phyloP scores from a whole-genome alignment of 495 filamentous ascomycete genomes.

The Hypoxylon cercidicola region DNA sequence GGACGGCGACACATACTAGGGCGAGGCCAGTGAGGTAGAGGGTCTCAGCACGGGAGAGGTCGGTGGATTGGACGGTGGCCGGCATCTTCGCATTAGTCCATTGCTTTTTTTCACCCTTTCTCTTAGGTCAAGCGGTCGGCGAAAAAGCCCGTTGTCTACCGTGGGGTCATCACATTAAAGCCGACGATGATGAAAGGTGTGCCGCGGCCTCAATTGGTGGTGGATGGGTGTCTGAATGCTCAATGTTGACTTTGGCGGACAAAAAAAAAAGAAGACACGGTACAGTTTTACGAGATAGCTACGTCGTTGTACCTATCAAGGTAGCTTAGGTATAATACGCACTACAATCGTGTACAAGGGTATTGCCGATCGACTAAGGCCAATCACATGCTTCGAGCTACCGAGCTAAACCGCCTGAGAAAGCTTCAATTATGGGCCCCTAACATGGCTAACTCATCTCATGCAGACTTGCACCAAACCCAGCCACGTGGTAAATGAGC shows the following conservation, averaged over 20 bases:
- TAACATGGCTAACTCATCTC: neutral
- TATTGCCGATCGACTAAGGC: neutral
- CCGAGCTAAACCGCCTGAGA: slow-evolving; percentile 3
- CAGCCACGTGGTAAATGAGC: neutral
- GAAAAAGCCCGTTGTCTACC: slow-evolving; percentile 19
- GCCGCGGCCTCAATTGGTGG: slow-evolving; percentile 33
- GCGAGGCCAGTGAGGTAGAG: slow-evolving; percentile 75
- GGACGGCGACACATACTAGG: slow-evolving; percentile 74
- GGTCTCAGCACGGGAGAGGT: slow-evolving; percentile 74
- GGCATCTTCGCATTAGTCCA: slow-evolving; percentile 52
- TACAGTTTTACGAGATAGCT: slow-evolving; percentile 10
- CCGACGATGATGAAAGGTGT: slow-evolving; percentile 26
- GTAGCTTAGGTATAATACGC: neutral
- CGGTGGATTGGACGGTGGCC: slow-evolving; percentile 43
- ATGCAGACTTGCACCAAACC: neutral
- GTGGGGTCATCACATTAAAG: slow-evolving; percentile 26
- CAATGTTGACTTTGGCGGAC: slow-evolving; percentile 7
- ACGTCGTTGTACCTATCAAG: slow-evolving; percentile 12
- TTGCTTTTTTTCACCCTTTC: slow-evolving; percentile 10
- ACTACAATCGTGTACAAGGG: slow-evolving; percentile 1
- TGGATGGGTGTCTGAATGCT: slow-evolving; percentile 16
- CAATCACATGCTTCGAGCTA: slow-evolving; percentile 14
- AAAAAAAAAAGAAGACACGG: slow-evolving; percentile 17
- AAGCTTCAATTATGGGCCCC: slow-evolving; percentile 35
- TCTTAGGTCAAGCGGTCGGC: slow-evolving; percentile 24